Evolutionary conservation across 2,329 filamentous ascomycete genomes (phyloP).

Genomic region (Cadophora sp.): DNA sequence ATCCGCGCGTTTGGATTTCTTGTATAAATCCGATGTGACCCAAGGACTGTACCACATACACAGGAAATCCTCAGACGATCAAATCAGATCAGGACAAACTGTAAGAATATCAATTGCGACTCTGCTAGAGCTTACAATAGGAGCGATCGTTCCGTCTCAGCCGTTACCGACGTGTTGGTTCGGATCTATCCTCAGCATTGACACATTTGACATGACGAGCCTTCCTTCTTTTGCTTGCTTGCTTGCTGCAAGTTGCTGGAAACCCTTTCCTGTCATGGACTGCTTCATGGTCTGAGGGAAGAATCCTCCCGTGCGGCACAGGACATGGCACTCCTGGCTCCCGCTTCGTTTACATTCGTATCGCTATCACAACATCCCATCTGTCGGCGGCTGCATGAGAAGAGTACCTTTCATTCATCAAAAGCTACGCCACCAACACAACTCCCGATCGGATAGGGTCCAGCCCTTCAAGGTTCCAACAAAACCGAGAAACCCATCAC

Average conservation of each 20-base stretch:
- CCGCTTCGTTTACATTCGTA: neutral
- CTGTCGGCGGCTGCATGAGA: neutral
- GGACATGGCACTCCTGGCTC: neutral
- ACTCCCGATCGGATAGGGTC: neutral
- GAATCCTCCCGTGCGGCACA: constrained; percentile 1
- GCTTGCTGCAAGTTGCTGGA: neutral
- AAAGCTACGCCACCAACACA: neutral
- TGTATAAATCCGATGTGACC: neutral
- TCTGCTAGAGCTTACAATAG: neutral
- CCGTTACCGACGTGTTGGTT: neutral
- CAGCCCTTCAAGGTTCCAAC: neutral
- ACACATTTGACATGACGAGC: neutral
- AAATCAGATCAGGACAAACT: neutral
- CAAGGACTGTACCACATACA: neutral
- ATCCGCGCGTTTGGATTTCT: neutral
- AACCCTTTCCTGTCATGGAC: neutral
- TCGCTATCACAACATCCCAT: neutral
- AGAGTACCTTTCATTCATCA: neutral
- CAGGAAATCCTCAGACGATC: neutral
- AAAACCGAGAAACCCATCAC: neutral
- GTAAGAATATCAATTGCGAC: neutral
- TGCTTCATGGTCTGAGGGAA: constrained; percentile 8
- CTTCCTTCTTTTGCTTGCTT: neutral
- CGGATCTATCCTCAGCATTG: neutral
- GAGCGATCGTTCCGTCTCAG: neutral